Percentiles rank a stretch among this genome's conserved stretches.
Evolutionary conservation across 768 basidiomycete genomes (phyloP).

Genomic region (Exidia glandulosa): DNA sequence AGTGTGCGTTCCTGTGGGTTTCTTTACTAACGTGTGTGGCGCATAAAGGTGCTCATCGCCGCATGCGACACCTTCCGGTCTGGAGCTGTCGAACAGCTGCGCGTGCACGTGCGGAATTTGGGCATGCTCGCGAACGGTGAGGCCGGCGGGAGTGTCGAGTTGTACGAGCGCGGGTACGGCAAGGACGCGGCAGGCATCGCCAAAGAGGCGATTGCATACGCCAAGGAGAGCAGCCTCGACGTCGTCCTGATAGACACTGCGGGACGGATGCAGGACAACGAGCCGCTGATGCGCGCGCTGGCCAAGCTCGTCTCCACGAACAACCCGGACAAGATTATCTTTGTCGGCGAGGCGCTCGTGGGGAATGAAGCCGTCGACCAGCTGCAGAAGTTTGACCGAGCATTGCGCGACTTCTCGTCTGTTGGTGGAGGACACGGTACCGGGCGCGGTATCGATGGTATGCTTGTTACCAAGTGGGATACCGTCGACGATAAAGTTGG

Average conservation of each 20-base stretch:
- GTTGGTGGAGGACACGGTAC: slow-evolving; percentile 48
- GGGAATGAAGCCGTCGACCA: slow-evolving; percentile 99
- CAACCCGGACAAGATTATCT: slow-evolving; percentile 93
- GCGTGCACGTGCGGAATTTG: slow-evolving; percentile 92
- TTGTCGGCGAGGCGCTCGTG: slow-evolving; percentile 95
- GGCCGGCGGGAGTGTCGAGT: slow-evolving; percentile 65
- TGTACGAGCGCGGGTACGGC: slow-evolving; percentile 94
- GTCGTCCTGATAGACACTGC: slow-evolving; percentile 97
- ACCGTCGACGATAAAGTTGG: slow-evolving; percentile 98
- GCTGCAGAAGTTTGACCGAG: slow-evolving; percentile 89
- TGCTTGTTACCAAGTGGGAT: slow-evolving; percentile 98
- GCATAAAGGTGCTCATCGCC: slow-evolving; percentile 83
- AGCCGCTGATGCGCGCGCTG: slow-evolving; percentile 97
- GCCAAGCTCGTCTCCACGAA: slow-evolving; percentile 95
- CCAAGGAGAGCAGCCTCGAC: slow-evolving; percentile 83
- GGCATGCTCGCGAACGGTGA: slow-evolving; percentile 59
- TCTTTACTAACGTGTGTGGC: slow-evolving; percentile 95
- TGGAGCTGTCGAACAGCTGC: slow-evolving; percentile 94
- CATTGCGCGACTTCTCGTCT: slow-evolving; percentile 83
- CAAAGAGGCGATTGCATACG: slow-evolving; percentile 85
- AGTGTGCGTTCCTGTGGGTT: slow-evolving; percentile 97
- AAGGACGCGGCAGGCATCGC: slow-evolving; percentile 99
- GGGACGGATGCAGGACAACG: slow-evolving; percentile 98
- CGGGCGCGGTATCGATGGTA: slow-evolving; percentile 92
- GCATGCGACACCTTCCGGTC: slow-evolving; percentile 96